Percentiles rank a stretch among this genome's conserved stretches.
phyloP scores from a whole-genome alignment of 2,329 filamentous ascomycete genomes.

The Ascochyta pisi region DNA sequence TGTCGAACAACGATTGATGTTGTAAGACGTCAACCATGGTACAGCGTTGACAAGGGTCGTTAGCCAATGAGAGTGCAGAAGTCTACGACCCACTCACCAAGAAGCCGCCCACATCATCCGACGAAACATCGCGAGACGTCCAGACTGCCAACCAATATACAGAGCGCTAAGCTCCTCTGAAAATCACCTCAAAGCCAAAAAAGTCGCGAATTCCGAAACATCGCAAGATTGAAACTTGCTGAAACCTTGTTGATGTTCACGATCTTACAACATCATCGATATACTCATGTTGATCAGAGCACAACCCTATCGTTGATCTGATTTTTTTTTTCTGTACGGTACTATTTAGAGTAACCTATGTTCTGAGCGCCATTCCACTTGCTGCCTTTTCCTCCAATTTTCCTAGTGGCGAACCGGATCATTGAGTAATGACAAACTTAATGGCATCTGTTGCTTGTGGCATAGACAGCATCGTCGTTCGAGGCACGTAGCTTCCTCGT shows the following conservation, averaged over 20 bases:
- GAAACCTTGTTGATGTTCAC: background rate
- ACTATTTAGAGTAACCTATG: no score
- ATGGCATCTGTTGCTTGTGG: no score
- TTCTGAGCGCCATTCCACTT: no score
- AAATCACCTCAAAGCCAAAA: background rate
- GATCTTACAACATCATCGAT: no score
- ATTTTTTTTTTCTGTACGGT: no score
- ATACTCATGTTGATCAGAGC: no score
- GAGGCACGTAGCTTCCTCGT: no score
- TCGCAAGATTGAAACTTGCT: background rate
- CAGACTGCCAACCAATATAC: conserved; percentile 14
- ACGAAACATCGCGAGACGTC: conserved; percentile 27
- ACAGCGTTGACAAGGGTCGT: conserved; percentile 22
- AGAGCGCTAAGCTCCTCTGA: conserved; percentile 23
- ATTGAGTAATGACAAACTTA: no score
- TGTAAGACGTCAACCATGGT: conserved; percentile 36
- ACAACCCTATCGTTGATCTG: no score
- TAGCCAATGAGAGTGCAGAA: conserved; percentile 37
- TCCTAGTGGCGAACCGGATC: no score
- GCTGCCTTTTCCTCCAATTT: no score
- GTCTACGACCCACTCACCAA: conserved; percentile 20
- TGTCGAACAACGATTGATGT: conserved; percentile 27
- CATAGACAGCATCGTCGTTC: no score
- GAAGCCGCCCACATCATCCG: conserved; percentile 40
- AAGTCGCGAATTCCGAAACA: background rate